Conservation (phyloP, 345 rosid species). For the Brassica nigra region DNA sequence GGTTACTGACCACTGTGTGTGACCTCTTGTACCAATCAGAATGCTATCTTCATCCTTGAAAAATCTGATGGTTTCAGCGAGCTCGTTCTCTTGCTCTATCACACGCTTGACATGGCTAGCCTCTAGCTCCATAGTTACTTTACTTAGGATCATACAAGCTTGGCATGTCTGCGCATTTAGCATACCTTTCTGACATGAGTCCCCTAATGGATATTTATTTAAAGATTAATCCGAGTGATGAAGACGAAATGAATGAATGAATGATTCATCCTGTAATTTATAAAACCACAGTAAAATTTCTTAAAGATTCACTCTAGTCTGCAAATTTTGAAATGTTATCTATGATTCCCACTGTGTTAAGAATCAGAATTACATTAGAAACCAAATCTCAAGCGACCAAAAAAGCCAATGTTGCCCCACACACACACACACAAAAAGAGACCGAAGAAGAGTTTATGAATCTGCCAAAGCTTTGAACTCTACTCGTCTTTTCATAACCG, state of each 20-base stretch:
- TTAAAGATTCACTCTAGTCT: not conserved
- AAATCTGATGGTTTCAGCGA: slow-evolving; percentile 83
- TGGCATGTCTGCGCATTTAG: too few relatives aligned
- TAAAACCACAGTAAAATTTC: not conserved
- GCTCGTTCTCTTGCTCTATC: slow-evolving; percentile 94
- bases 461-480: slow-evolving; percentile 9
- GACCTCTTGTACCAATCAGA: slow-evolving; percentile 65
- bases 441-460: slow-evolving; percentile 2
- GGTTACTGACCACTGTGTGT: slow-evolving; percentile 75
- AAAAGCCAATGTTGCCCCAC: slow-evolving; percentile 18
- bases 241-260: not conserved
- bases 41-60: slow-evolving; percentile 78
- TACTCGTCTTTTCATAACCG: slow-evolving; percentile 7
- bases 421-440: not conserved
- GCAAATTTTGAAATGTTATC: slow-evolving; percentile 5
- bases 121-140: slow-evolving; percentile 50
- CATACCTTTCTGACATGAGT: too few relatives aligned
- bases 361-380: slow-evolving; percentile 19
- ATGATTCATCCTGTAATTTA: not conserved
- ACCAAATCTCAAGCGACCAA: slow-evolving; percentile 33
- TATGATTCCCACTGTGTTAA: not conserved
- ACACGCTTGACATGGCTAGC: slow-evolving; percentile 94
- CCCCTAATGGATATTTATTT: too few relatives aligned
- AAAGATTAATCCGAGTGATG: not conserved
- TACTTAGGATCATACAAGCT: too few relatives aligned